Evolutionary conservation across 2,329 filamentous ascomycete genomes (phyloP).

Genomic region (Cylindrodendrum hubeiense): DNA sequence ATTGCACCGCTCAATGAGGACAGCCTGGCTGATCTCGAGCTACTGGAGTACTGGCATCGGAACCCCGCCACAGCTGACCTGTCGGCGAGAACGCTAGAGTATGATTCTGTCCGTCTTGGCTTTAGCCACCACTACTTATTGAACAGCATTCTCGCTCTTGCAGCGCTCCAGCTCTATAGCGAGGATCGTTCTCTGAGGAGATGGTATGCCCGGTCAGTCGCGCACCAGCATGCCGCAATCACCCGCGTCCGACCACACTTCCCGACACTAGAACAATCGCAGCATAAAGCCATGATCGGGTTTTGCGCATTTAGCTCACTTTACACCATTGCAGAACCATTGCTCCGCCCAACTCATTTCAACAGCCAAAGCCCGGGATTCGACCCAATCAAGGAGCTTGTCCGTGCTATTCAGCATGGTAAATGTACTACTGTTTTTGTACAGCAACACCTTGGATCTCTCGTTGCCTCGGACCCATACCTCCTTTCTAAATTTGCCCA

Average conservation of each 20-base stretch:
- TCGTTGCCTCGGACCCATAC: too few relatives aligned
- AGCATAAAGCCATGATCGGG: neutral
- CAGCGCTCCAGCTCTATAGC: conserved; percentile 9
- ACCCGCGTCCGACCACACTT: conserved; percentile 13
- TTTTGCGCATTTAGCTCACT: conserved; percentile 8
- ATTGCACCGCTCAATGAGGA: conserved; percentile 3
- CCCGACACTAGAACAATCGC: neutral
- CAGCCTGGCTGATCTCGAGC: conserved; percentile 15
- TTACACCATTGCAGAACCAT: neutral
- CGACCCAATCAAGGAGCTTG: too few relatives aligned
- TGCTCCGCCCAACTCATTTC: too few relatives aligned
- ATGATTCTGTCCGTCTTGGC: conserved; percentile 4
- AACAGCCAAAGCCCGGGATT: too few relatives aligned
- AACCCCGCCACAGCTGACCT: neutral
- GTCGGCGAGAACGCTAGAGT: neutral
- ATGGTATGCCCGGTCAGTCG: conserved; percentile 10
- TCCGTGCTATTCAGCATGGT: too few relatives aligned
- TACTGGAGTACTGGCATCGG: conserved; percentile 13
- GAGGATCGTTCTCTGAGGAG: neutral
- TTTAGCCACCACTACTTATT: conserved; percentile 16
- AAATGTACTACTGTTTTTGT: too few relatives aligned
- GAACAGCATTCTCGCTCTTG: conserved; percentile 9
- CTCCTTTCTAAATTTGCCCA: too few relatives aligned
- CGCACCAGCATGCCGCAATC: conserved; percentile 11
- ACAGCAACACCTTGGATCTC: too few relatives aligned